Percentiles rank a stretch among this genome's conserved stretches.
Evolutionary conservation across 768 basidiomycete genomes (phyloP).

Genomic region (Lentinula aciculospora): DNA sequence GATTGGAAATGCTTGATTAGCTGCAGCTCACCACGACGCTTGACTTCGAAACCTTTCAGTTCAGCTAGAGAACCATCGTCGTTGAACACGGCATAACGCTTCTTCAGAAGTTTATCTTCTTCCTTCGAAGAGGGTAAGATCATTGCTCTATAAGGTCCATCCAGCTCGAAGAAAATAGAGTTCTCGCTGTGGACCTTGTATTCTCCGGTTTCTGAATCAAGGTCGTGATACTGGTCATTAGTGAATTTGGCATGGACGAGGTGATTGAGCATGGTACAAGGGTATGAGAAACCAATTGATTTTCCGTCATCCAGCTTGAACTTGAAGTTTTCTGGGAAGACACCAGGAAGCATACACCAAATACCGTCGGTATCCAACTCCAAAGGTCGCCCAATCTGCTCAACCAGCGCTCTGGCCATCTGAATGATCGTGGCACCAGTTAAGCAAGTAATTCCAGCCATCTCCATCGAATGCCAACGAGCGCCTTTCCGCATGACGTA

Average conservation of each 20-base stretch:
- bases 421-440: slow-evolving; percentile 98
- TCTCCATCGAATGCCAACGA: slow-evolving; percentile 99
- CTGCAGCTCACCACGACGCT: slow-evolving; percentile 94
- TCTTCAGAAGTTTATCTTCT: slow-evolving; percentile 97
- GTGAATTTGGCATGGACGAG: slow-evolving; percentile 94
- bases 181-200: slow-evolving; percentile 91
- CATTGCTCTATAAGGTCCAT: slow-evolving; percentile 99
- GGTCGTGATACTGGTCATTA: slow-evolving; percentile 95
- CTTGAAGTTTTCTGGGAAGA: slow-evolving; percentile 97
- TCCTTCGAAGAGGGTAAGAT: slow-evolving; percentile 98
- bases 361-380: slow-evolving; percentile 99
- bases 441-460: slow-evolving; percentile 98
- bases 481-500: slow-evolving; percentile 99
- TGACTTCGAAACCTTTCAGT: slow-evolving; percentile 98
- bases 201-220: slow-evolving; percentile 78
- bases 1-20: slow-evolving; percentile 99
- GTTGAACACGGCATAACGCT: slow-evolving; percentile 98
- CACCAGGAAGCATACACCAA: slow-evolving; percentile 99
- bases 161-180: slow-evolving; percentile 98
- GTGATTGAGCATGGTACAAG: slow-evolving; percentile 99
- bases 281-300: slow-evolving; percentile 86
- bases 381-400: slow-evolving; percentile 94
- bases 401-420: slow-evolving; percentile 95
- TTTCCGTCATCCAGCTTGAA: slow-evolving; percentile 90
- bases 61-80: slow-evolving; percentile 97